These are phyloP conservation scores for Aspergillus hancockii DNA, from an alignment of 495 filamentous ascomycete genomes.

Conservation along the genomic window DNA sequence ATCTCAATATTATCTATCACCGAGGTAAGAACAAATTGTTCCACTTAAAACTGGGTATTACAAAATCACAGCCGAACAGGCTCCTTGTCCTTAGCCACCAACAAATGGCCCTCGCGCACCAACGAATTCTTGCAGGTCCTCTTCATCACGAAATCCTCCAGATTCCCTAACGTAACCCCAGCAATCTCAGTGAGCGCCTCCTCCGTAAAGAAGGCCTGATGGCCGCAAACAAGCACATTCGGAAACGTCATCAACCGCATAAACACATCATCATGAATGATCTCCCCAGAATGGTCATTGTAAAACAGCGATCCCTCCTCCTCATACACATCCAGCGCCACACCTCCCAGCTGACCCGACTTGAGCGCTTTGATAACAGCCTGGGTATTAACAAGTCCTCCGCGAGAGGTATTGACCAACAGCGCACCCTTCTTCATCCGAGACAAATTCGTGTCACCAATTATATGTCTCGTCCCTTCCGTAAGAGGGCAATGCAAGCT, in stretches of 20 bases:
- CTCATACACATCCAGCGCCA: slow-evolving; percentile 84
- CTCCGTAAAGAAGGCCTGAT: slow-evolving; percentile 70
- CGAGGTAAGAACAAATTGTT: no score
- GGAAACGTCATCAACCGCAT: slow-evolving; percentile 71
- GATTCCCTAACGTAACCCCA: slow-evolving; percentile 58
- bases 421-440: slow-evolving; percentile 61
- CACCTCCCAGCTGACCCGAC: slow-evolving; percentile 60
- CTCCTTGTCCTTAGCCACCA: slow-evolving; percentile 29
- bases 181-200: slow-evolving; percentile 68
- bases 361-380: slow-evolving; percentile 64
- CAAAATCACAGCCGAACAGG: slow-evolving; percentile 35
- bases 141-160: slow-evolving; percentile 34
- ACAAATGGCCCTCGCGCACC: slow-evolving; percentile 36
- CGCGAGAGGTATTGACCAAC: slow-evolving; percentile 68
- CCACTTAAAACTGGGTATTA: not conserved
- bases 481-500: slow-evolving; percentile 67
- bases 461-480: slow-evolving; percentile 59
- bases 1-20: no score
- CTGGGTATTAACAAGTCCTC: slow-evolving; percentile 59
- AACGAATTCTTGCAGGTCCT: slow-evolving; percentile 36
- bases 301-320: slow-evolving; percentile 70
- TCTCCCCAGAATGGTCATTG: slow-evolving; percentile 63
- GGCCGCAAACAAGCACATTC: slow-evolving; percentile 67
- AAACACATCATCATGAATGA: slow-evolving; percentile 68
- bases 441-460: slow-evolving; percentile 53